Percentiles rank a stretch among this genome's conserved stretches.
phyloP scores from a whole-genome alignment of 2,329 filamentous ascomycete genomes.

The Aureobasidium sp. region DNA sequence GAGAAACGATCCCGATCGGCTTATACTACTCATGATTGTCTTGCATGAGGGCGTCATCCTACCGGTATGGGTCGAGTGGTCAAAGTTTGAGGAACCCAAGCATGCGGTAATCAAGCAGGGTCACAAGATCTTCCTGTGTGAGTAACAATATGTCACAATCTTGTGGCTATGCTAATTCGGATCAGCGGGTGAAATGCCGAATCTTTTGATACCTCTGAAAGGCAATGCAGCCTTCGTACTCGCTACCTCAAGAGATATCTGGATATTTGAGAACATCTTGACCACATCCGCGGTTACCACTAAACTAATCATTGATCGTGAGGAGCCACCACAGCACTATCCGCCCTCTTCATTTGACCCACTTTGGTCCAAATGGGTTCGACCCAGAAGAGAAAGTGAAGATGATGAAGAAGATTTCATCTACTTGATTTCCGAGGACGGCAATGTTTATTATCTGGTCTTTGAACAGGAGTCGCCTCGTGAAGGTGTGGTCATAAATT shows the following conservation, averaged over 20 bases:
- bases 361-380: conserved; percentile 73
- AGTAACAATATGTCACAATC: background rate
- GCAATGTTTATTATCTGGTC: conserved; percentile 64
- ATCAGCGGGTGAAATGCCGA: conserved; percentile 10
- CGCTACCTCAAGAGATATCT: background rate
- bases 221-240: conserved; percentile 13
- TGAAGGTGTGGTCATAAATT: conserved; percentile 41
- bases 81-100: conserved; percentile 6
- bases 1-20: conserved; percentile 52
- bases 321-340: background rate
- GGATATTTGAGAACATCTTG: conserved; percentile 11
- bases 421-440: conserved; percentile 83
- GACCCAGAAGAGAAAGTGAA: conserved; percentile 61
- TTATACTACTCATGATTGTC: conserved; percentile 66
- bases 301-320: background rate
- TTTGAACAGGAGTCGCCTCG: conserved; percentile 47
- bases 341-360: background rate
- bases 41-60: conserved; percentile 35
- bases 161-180: background rate
- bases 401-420: conserved; percentile 64
- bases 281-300: background rate
- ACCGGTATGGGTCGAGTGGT: conserved; percentile 25
- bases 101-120: background rate
- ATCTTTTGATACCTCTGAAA: conserved; percentile 15
- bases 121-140: conserved; percentile 5